Evolutionary conservation across 1,139 yeast species (phyloP).

Genomic region (Candida sojae): DNA sequence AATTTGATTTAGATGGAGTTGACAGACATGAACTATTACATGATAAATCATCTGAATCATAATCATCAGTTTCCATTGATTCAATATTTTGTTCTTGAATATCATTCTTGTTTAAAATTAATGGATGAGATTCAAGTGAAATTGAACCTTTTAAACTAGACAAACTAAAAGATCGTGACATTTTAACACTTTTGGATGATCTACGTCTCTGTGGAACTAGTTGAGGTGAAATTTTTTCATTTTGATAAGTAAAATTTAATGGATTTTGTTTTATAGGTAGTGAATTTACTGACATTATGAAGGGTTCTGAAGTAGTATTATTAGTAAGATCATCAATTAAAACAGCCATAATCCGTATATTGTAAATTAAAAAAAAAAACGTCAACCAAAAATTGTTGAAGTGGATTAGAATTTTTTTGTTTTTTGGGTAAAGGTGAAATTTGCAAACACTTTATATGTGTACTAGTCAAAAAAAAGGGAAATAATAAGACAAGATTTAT

Average conservation of each 20-base stretch:
- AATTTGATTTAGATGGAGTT: neutral
- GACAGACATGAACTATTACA: conserved; percentile 9
- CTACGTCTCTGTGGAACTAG: neutral
- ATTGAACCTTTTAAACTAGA: conserved; percentile 6
- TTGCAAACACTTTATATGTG: no score
- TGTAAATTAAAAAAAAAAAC: no score
- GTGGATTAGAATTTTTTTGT: no score
- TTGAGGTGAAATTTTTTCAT: neutral
- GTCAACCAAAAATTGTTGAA: no score
- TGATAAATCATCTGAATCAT: conserved; percentile 12
- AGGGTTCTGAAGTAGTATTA: neutral
- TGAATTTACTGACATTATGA: conserved; percentile 4
- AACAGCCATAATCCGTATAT: neutral
- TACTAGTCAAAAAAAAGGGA: no score
- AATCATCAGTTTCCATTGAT: conserved; percentile 6
- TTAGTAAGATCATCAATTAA: neutral
- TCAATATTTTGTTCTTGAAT: conserved; percentile 6
- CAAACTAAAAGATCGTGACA: conserved; percentile 9
- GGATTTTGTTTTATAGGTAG: conserved; percentile 2
- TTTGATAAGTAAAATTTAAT: neutral
- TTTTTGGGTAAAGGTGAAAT: no score
- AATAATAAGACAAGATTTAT: no score
- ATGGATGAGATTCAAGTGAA: conserved; percentile 7
- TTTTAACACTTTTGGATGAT: neutral
- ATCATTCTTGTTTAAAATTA: conserved; percentile 2